Conservation (phyloP, 768 basidiomycete species). For the Agrocybe pediades region DNA sequence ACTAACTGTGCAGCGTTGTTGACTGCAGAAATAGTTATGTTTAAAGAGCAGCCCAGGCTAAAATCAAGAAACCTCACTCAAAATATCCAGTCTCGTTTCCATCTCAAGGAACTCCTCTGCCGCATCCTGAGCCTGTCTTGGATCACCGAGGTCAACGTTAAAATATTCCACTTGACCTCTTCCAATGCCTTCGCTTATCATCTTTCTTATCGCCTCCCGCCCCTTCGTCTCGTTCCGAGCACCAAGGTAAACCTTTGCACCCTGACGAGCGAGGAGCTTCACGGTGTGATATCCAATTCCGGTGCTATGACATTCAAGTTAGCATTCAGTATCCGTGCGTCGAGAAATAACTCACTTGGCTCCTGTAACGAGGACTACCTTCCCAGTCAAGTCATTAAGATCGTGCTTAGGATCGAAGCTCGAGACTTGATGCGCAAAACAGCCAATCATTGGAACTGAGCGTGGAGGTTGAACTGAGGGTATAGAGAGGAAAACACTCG, state of each 20-base stretch:
- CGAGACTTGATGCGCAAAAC: conserved; percentile 9
- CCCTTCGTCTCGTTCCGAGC: conserved; percentile 23
- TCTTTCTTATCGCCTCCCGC: conserved; percentile 22
- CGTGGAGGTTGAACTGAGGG: too few relatives aligned
- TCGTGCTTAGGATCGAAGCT: conserved; percentile 35
- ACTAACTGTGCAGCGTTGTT: conserved; percentile 12
- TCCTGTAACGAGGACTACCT: conserved; percentile 55
- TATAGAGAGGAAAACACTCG: too few relatives aligned
- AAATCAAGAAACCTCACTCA: conserved; percentile 10
- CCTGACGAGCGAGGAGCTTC: conserved; percentile 22
- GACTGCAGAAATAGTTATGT: background rate
- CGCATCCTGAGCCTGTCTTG: conserved; percentile 23
- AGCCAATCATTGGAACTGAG: conserved; percentile 15
- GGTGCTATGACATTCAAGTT: conserved; percentile 6
- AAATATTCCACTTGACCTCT: conserved; percentile 43
- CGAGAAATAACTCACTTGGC: conserved; percentile 41
- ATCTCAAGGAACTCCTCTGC: conserved; percentile 43
- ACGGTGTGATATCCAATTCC: conserved; percentile 48
- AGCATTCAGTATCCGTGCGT: background rate
- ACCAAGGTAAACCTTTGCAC: conserved; percentile 28
- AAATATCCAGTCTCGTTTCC: conserved; percentile 36
- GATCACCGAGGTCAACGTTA: conserved; percentile 43
- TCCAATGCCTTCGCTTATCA: conserved; percentile 23
- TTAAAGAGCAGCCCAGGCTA: background rate
- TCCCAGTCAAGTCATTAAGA: conserved; percentile 43